These are phyloP conservation scores for Penicillium dipodomyicola DNA, from an alignment of 495 filamentous ascomycete genomes.

Conservation along the genomic window DNA sequence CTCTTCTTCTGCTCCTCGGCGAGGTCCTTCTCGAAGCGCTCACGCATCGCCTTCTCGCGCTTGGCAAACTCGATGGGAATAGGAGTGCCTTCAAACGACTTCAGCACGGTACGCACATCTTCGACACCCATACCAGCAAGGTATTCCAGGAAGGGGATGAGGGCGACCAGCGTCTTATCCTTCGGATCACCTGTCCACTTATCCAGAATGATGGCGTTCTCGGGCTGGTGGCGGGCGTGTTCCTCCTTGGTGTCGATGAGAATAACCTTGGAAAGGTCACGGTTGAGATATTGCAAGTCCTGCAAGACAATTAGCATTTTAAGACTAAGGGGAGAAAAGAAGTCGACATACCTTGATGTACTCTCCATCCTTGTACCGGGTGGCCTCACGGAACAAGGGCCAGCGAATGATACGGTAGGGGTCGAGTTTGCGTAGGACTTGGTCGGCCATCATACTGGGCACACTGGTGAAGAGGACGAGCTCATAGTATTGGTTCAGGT, in stretches of 20 bases:
- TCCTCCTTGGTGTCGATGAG: slow-evolving; percentile 81
- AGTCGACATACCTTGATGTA: slow-evolving; percentile 79
- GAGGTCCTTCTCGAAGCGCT: slow-evolving; percentile 73
- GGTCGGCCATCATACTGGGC: slow-evolving; percentile 76
- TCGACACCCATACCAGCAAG: slow-evolving; percentile 86
- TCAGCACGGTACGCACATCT: slow-evolving; percentile 80
- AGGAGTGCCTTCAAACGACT: slow-evolving; percentile 79
- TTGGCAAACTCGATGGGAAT: slow-evolving; percentile 86
- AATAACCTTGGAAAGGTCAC: slow-evolving; percentile 89
- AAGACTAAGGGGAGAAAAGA: neutral
- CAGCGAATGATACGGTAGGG: slow-evolving; percentile 95
- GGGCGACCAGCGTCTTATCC: slow-evolving; percentile 78
- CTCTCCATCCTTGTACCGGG: slow-evolving; percentile 89
- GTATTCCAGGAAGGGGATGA: slow-evolving; percentile 96
- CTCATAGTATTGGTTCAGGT: slow-evolving; percentile 96
- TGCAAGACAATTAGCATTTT: slow-evolving; percentile 29
- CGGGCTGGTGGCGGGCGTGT: slow-evolving; percentile 81
- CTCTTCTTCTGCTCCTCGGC: slow-evolving; percentile 67
- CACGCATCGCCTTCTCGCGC: slow-evolving; percentile 79
- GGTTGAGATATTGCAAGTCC: slow-evolving; percentile 95
- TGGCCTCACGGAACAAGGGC: slow-evolving; percentile 92
- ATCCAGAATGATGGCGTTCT: slow-evolving; percentile 87
- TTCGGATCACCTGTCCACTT: slow-evolving; percentile 82
- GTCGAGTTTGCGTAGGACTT: slow-evolving; percentile 87
- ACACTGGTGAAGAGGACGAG: slow-evolving; percentile 91